Percentiles rank a stretch among this genome's conserved stretches.
Conservation (phyloP, 768 basidiomycete genomes). For the Hydnum rufescens region DNA sequence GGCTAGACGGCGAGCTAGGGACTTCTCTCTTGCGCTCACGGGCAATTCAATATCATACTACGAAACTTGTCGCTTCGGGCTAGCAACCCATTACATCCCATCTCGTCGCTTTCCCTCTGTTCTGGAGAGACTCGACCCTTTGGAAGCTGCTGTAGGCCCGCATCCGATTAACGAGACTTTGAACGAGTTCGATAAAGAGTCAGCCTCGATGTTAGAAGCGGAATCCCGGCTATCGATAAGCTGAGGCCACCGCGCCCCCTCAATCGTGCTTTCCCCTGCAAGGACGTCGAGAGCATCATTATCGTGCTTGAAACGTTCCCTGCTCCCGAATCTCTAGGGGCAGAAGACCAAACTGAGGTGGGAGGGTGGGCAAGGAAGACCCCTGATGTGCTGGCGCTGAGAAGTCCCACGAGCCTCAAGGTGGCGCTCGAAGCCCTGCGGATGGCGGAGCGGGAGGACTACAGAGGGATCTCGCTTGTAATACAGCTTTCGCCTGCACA, state of each 20-base stretch:
- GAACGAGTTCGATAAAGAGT: constrained; percentile 41
- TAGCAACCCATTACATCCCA: constrained; percentile 86
- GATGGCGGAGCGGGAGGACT: constrained; percentile 34
- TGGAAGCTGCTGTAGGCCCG: constrained; percentile 20
- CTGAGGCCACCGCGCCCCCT: constrained; percentile 47
- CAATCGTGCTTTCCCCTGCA: constrained; percentile 55
- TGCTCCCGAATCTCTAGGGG: constrained; percentile 15
- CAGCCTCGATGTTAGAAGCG: too few species aligned
- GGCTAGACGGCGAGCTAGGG: constrained; percentile 82
- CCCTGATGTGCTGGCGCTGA: constrained; percentile 34
- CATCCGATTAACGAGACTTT: constrained; percentile 48
- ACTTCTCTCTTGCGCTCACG: constrained; percentile 87
- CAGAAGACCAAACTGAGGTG: constrained; percentile 30
- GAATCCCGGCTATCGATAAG: constrained; percentile 11
- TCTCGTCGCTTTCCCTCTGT: constrained; percentile 54
- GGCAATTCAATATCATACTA: constrained; percentile 51
- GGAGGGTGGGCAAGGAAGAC: constrained; percentile 59
- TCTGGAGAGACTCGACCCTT: constrained; percentile 39
- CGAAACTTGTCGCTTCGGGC: constrained; percentile 73
- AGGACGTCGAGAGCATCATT: constrained; percentile 54
- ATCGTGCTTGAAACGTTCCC: constrained; percentile 23
- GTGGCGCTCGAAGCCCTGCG: constrained; percentile 70
- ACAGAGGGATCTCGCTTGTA: constrained; percentile 73
- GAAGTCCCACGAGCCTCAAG: constrained; percentile 84
- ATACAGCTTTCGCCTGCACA: constrained; percentile 61